Conservation (phyloP, 2,329 filamentous ascomycete species). For the Ceratocystis lukuohia region DNA sequence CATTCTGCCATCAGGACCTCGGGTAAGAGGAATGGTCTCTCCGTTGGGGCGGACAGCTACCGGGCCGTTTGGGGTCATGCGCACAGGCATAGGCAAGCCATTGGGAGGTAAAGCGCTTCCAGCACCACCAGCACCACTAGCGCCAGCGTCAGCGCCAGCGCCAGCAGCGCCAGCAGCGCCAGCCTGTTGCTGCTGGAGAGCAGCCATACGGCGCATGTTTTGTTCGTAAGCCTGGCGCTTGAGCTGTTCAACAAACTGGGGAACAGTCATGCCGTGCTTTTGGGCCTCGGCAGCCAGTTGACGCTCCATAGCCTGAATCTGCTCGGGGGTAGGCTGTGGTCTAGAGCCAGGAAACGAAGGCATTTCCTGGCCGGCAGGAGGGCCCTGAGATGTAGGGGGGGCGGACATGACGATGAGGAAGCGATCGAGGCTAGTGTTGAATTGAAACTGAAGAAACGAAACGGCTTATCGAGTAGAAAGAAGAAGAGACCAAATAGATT, state of each 20-base stretch:
- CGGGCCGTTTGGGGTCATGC: slow-evolving; percentile 16
- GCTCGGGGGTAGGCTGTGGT: slow-evolving; percentile 59
- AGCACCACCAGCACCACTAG: background rate
- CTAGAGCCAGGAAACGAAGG: slow-evolving; percentile 24
- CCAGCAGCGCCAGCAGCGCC: background rate
- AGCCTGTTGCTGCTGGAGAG: slow-evolving; percentile 15
- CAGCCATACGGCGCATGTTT: slow-evolving; percentile 31
- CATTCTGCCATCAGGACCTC: slow-evolving; percentile 3
- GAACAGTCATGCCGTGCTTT: slow-evolving; percentile 71
- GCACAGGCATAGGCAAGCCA: slow-evolving; percentile 13
- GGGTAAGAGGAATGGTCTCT: slow-evolving; percentile 10
- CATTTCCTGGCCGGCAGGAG: slow-evolving; percentile 5
- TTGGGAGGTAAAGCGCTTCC: slow-evolving; percentile 4
- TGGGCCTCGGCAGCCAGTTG: slow-evolving; percentile 72
- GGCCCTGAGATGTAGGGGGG: background rate
- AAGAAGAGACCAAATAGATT: background rate
- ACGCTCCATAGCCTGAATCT: slow-evolving; percentile 71
- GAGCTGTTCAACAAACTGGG: slow-evolving; percentile 64
- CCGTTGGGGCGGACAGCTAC: slow-evolving; percentile 18
- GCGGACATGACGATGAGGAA: background rate
- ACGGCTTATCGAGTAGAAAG: background rate
- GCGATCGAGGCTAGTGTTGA: background rate
- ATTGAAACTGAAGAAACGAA: background rate
- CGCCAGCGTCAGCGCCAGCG: background rate
- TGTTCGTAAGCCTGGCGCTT: slow-evolving; percentile 42